Evolutionary conservation across 305 asterid species (phyloP), one percentile per base, ranked within the genome.

Genomic region (Fraxinus sp.): DNA sequence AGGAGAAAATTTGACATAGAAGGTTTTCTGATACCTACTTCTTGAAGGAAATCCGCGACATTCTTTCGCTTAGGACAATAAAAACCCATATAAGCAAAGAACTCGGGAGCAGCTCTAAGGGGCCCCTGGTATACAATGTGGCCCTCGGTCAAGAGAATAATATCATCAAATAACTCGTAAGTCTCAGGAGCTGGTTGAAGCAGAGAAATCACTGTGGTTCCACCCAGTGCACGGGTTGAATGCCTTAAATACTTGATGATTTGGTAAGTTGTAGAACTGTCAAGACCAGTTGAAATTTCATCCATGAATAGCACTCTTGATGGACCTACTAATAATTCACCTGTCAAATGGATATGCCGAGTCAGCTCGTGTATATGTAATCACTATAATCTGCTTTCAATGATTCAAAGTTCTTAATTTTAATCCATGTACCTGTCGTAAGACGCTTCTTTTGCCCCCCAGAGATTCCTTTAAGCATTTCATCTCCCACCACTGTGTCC

Each of bases 111-210:
- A 78, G 87, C 83, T 76, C 85, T 85, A 80, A 96, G 93, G 82
- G 97, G 97, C 72, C 99, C 99, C 88, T 95, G 99, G 88, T 94
- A 95, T 28, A 95, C 95, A 77, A 95, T 92, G 72, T 92, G 97
- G 55, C 98, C 97, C 88, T 95, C 98, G 36, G 96, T 89, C 91
- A 95, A 89, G 86, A 95, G 92, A 78, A 95, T 89, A 75, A 94
- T 78, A 83, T 94, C 98, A 83, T 95, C 99, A 85, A 95, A 95
- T 83, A 95, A 84, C 89, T 94, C 99, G 3, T 90, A 95, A 16
- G 98, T 91, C 91, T 95, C 99, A 32, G 98, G 99, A 78, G 99
- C 93, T 77, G 99, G 98, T 88, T 95, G 99, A 89, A 94, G 99
- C 81, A 95, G 91, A 84, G 99, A 89, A 86, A 95, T 88, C 79